Evolutionary conservation across 306 rosid species (phyloP).

Genomic region (Alnus rubra): DNA sequence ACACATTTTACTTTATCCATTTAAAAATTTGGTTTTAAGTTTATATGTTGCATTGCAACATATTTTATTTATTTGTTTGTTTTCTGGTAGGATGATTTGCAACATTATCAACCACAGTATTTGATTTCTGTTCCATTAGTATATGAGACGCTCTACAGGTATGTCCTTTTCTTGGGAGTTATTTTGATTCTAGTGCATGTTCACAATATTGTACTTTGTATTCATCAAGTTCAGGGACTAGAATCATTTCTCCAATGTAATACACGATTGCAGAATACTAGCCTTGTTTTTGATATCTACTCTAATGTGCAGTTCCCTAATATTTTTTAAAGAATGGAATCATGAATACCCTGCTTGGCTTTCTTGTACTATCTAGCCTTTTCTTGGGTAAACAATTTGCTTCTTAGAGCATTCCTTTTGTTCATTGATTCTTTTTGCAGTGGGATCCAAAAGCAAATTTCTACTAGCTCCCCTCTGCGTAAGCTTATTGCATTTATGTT

Average conservation of each 20-base stretch:
- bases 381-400: constrained; percentile 1
- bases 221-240: not conserved
- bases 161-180: constrained; percentile 21
- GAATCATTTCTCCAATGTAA: not conserved
- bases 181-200: constrained; percentile 9
- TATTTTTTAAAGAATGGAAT: not conserved
- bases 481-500: constrained; percentile 81
- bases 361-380: constrained; percentile 9
- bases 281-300: not conserved
- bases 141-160: constrained; percentile 93
- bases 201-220: not conserved
- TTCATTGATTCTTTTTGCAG: constrained; percentile 41
- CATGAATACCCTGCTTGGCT: not conserved
- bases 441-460: constrained; percentile 88
- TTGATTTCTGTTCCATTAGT: constrained; percentile 89
- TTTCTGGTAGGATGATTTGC: constrained; percentile 67
- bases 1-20: not conserved
- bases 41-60: not conserved
- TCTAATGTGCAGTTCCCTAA: not conserved
- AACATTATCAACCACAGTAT: constrained; percentile 67
- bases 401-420: constrained; percentile 6
- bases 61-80: constrained; percentile 15
- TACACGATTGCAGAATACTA: not conserved
- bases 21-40: not conserved
- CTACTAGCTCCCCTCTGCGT: constrained; percentile 58